phyloP scores from a whole-genome alignment of 805 yeast genomes.

The Jamesozyma gamospora region DNA sequence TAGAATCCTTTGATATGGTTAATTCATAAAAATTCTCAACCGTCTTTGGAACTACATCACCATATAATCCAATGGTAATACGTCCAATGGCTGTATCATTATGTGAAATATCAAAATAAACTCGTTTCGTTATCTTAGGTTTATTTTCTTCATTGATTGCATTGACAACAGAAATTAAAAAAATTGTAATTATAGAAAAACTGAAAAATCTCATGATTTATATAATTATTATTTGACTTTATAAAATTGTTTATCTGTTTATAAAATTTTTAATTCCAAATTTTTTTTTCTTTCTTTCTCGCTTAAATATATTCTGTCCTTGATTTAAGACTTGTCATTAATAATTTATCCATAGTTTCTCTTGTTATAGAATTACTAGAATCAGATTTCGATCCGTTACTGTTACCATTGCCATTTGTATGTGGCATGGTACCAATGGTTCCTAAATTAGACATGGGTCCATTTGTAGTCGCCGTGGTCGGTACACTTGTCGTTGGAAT shows the following conservation, averaged over 20 bases:
- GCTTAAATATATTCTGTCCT: slow-evolving; percentile 25
- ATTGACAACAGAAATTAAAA: slow-evolving; percentile 6
- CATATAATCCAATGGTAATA: slow-evolving; percentile 78
- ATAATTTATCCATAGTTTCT: slow-evolving; percentile 26
- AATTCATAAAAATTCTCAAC: slow-evolving; percentile 80
- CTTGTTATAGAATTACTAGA: slow-evolving; percentile 14
- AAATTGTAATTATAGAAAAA: slow-evolving; percentile 2
- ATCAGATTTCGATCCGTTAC: background rate
- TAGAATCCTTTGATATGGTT: slow-evolving; percentile 63
- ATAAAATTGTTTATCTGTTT: background rate
- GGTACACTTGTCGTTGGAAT: background rate
- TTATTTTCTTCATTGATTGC: too few species aligned
- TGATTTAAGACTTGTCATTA: slow-evolving; percentile 26
- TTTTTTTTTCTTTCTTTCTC: too few species aligned
- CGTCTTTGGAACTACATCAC: slow-evolving; percentile 78
- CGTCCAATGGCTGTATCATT: slow-evolving; percentile 74
- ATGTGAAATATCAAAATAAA: slow-evolving; percentile 75
- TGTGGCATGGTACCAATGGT: slow-evolving; percentile 3
- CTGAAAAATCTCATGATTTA: slow-evolving; percentile 1
- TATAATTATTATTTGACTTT: background rate
- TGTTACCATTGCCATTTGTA: slow-evolving; percentile 2
- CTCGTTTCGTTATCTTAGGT: slow-evolving; percentile 55
- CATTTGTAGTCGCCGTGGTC: slow-evolving; percentile 7
- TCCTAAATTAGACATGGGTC: slow-evolving; percentile 7
- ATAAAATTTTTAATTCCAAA: background rate